Conservation (phyloP, 192 early-diverging fungal species). For the Entrophospora sp. region DNA sequence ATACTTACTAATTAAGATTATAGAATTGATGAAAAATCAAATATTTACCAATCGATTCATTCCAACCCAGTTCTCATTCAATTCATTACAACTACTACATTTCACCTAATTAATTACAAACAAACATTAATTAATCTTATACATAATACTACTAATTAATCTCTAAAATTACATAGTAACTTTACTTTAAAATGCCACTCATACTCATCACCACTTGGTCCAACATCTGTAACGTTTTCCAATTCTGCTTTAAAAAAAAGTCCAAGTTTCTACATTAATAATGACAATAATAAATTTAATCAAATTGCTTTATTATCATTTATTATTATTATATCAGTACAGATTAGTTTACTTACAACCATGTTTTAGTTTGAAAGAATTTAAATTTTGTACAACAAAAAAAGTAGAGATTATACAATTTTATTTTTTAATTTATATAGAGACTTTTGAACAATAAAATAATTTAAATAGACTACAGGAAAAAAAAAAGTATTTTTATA, state of each 20-base stretch:
- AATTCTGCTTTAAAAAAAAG: conserved; percentile 72
- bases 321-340: too few relatives aligned
- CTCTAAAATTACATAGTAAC: neutral
- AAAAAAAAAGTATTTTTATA: too few relatives aligned
- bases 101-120: conserved; percentile 36
- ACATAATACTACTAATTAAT: neutral
- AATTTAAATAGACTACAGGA: too few relatives aligned
- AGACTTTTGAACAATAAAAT: too few relatives aligned
- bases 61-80: conserved; percentile 55
- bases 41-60: conserved; percentile 47
- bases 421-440: too few relatives aligned
- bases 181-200: conserved; percentile 61
- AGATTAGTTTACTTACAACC: too few relatives aligned
- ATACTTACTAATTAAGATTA: neutral
- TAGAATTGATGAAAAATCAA: neutral
- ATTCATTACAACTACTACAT: conserved; percentile 76
- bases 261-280: conserved; percentile 34
- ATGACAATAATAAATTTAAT: too few relatives aligned
- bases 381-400: too few relatives aligned
- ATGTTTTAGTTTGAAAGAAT: too few relatives aligned
- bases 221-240: conserved; percentile 68
- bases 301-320: too few relatives aligned
- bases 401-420: too few relatives aligned
- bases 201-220: conserved; percentile 49
- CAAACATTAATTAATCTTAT: neutral